Evolutionary conservation across 345 rosid species (phyloP).

Genomic region (Stellera chamaejasme): DNA sequence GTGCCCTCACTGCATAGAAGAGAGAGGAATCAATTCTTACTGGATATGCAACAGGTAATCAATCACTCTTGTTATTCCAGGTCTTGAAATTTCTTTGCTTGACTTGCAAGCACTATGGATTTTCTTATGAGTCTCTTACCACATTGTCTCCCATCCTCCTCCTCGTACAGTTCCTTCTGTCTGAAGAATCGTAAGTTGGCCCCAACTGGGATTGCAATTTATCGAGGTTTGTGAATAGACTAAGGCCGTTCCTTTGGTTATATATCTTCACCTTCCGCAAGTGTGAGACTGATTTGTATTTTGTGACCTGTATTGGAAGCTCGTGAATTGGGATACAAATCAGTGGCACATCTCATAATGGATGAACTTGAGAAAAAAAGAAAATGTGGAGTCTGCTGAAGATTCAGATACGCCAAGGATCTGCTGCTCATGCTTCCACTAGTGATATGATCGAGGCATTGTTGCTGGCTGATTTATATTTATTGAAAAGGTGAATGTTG

Average conservation of each 20-base stretch:
- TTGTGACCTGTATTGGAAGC: conserved; percentile 11
- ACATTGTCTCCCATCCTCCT: too few relatives aligned
- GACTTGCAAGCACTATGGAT: too few relatives aligned
- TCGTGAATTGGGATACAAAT: conserved; percentile 29
- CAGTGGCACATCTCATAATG: conserved; percentile 37
- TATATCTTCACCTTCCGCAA: not conserved
- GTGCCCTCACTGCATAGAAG: conserved; percentile 45
- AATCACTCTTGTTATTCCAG: too few relatives aligned
- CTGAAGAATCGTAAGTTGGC: conserved; percentile 24
- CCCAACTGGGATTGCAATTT: conserved; percentile 31
- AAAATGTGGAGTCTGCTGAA: too few relatives aligned
- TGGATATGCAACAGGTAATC: conserved; percentile 37
- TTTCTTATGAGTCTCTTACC: too few relatives aligned
- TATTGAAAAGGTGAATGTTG: too few relatives aligned
- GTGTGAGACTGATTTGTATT: not conserved
- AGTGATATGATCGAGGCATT: too few relatives aligned
- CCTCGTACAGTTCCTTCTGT: conserved; percentile 22
- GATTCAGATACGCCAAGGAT: too few relatives aligned
- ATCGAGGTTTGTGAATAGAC: conserved; percentile 12
- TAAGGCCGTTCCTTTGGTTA: not conserved
- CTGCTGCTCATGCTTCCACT: too few relatives aligned
- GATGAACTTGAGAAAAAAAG: conserved; percentile 21
- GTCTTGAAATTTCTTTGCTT: too few relatives aligned
- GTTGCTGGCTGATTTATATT: too few relatives aligned
- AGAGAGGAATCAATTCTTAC: conserved; percentile 25